These are phyloP conservation scores for Aspergillus cristatus DNA, from an alignment of 495 filamentous ascomycete species.

Conservation along the genomic window DNA sequence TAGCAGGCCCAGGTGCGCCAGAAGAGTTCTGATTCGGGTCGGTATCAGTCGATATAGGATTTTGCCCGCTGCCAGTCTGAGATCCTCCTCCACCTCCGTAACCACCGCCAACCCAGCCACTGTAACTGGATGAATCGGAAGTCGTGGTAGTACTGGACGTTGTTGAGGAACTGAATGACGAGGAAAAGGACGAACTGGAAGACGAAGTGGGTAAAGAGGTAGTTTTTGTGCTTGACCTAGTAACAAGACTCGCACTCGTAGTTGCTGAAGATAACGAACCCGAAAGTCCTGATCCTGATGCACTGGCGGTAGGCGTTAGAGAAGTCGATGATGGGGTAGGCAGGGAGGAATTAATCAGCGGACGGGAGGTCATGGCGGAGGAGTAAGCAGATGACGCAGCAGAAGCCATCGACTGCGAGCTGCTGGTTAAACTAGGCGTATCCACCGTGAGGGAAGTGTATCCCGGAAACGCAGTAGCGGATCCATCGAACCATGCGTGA, in stretches of 20 bases:
- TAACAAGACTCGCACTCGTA: no score
- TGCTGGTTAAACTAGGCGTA: constrained; percentile 6
- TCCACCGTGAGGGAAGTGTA: constrained; percentile 8
- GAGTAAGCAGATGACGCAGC: constrained; percentile 1
- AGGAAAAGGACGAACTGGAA: constrained; percentile 1
- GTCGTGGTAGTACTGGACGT: constrained; percentile 3
- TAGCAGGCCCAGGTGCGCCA: constrained; percentile 1
- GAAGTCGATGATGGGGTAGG: no score
- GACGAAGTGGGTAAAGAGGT: constrained; percentile 2
- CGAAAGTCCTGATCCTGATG: no score
- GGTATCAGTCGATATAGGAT: constrained; percentile 1
- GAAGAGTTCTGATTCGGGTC: constrained; percentile 2
- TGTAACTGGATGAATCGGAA: not conserved
- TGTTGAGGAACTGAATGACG: constrained; percentile 3
- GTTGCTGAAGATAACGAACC: no score
- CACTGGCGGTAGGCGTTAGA: no score
- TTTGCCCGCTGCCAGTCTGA: constrained; percentile 3
- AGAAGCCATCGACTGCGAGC: not conserved
- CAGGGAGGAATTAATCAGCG: not conserved
- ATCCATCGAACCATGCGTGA: not conserved
- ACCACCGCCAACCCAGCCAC: not conserved
- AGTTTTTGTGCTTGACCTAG: constrained; percentile 1
- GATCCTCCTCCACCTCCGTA: constrained; percentile 1
- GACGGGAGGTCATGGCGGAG: constrained; percentile 3
- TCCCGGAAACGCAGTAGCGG: constrained; percentile 3